These are phyloP conservation scores for Noccaea bulbosa DNA, from an alignment of 345 rosid genomes.

Conservation along the genomic window DNA sequence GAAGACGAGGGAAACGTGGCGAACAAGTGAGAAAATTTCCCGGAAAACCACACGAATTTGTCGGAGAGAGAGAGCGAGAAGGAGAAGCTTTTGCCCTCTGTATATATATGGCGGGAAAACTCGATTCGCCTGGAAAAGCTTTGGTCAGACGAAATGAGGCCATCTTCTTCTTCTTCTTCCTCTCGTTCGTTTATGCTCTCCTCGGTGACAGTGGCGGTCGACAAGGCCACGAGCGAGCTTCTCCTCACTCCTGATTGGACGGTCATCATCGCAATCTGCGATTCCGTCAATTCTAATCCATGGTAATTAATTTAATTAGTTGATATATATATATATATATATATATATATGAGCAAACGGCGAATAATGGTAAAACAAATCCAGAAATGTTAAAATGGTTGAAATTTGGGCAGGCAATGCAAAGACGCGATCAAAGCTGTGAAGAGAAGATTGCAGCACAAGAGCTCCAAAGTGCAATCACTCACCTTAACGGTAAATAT, in stretches of 20 bases:
- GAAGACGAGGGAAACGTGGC: slow-evolving; percentile 41
- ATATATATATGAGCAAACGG: no score
- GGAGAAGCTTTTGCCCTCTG: no score
- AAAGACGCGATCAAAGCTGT: slow-evolving; percentile 90
- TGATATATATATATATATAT: no score
- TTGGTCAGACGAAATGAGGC: slow-evolving; percentile 13
- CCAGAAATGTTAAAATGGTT: not conserved
- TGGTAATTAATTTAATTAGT: slow-evolving; percentile 50
- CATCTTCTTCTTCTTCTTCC: slow-evolving; percentile 13
- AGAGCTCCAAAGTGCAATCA: slow-evolving; percentile 73
- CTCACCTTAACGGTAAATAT: slow-evolving; percentile 77
- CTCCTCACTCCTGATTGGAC: slow-evolving; percentile 89
- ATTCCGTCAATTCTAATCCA: slow-evolving; percentile 67
- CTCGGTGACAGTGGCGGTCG: slow-evolving; percentile 80
- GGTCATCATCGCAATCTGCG: slow-evolving; percentile 87
- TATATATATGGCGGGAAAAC: slow-evolving; percentile 10
- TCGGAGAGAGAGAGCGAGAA: no score
- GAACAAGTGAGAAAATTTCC: slow-evolving; percentile 19
- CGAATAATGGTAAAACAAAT: no score
- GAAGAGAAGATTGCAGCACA: slow-evolving; percentile 88
- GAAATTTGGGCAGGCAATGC: slow-evolving; percentile 61
- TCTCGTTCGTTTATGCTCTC: slow-evolving; percentile 45
- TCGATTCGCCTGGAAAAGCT: not conserved
- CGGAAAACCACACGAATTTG: slow-evolving; percentile 29
- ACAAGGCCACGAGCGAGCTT: slow-evolving; percentile 92